Conservation (phyloP, 2,329 filamentous ascomycete species). For the Aureobasidium zeae region DNA sequence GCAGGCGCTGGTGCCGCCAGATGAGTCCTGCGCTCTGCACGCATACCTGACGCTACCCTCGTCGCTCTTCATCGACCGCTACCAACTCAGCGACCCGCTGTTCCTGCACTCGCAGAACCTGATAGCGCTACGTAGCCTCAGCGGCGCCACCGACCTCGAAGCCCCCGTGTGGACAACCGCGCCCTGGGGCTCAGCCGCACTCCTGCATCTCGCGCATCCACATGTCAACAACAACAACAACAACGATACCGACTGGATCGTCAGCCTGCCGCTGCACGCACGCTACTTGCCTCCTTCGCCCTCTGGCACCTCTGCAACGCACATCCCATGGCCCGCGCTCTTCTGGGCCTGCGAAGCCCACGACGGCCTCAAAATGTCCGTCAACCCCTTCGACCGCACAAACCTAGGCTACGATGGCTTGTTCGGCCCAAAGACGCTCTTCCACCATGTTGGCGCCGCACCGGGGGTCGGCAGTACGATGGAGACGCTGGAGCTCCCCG, state of each 20-base stretch:
- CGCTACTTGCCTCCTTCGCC: constrained; percentile 60
- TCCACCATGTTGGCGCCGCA: constrained; percentile 57
- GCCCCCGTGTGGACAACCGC: constrained; percentile 72
- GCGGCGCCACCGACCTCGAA: constrained; percentile 77
- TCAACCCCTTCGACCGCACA: constrained; percentile 77
- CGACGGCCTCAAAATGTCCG: constrained; percentile 56
- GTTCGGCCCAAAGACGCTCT: constrained; percentile 67
- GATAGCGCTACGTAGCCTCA: constrained; percentile 55
- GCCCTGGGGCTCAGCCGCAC: constrained; percentile 68
- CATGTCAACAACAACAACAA: constrained; percentile 18
- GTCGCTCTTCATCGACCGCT: constrained; percentile 73
- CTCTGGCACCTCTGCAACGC: constrained; percentile 31
- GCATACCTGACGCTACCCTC: constrained; percentile 76
- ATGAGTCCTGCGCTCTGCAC: constrained; percentile 60
- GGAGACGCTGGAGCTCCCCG: constrained; percentile 32
- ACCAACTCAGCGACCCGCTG: constrained; percentile 67
- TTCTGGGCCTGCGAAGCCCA: constrained; percentile 81
- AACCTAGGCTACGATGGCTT: constrained; percentile 78
- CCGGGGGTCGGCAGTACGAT: constrained; percentile 13
- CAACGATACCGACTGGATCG: constrained; percentile 46
- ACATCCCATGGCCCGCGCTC: constrained; percentile 70
- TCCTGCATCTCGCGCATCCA: constrained; percentile 63
- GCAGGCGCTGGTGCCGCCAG: constrained; percentile 38
- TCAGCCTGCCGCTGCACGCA: constrained; percentile 71
- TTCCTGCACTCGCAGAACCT: constrained; percentile 78